Evolutionary conservation across 352 stramenopile genomes (phyloP), one percentile per base, ranked within the genome.

Genomic region (Aphanomyces astaci): DNA sequence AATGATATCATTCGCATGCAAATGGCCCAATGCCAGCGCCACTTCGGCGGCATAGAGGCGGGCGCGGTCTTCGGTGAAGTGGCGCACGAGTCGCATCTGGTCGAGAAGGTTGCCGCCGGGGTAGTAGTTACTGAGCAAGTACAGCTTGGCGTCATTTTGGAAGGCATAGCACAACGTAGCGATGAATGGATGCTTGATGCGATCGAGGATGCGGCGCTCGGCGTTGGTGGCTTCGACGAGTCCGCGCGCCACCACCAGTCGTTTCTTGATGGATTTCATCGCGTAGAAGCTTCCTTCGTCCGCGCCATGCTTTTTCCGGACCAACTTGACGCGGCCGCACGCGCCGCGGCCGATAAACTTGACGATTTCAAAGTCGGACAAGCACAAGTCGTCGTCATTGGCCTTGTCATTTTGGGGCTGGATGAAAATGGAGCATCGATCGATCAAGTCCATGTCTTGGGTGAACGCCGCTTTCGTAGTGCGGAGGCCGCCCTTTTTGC

Each of bases 11-110:
- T 95, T 85, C 51, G 84, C 72, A 79, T 98, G 94, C 71, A 98
- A 74, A 73, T 97, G 85, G 63, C 92, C 79, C 53, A 99, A 94
- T 25, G 97, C 97, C 2, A 99, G 80, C 53, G 93, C 86, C 56
- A 99, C 97, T 75, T 99, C 91, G 5, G 97, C 96, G 11, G 95
- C 86, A 79, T 99, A 99, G 75, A 99, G 92, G 36, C 89, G 78
- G 22, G 95, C 94, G 54, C 93, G 82, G 64, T 91, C 77, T 78
- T 99, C 96, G 1, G 80, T 76, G 75, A 99, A 99, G 46, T 96
- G 77, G 33, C 96, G 71, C 17, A 78, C 81, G 27, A 94, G 80
- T 15, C 86, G 80, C 77, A 98, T 89, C 71, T 97, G 89, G 77
- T 97, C 92, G 49, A 97, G 81, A 59, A 98, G 66, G 66, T 97